Percentiles rank a stretch among this genome's conserved stretches.
Evolutionary conservation across 306 rosid genomes (phyloP).

Genomic region (Citrullus mucosospermus): DNA sequence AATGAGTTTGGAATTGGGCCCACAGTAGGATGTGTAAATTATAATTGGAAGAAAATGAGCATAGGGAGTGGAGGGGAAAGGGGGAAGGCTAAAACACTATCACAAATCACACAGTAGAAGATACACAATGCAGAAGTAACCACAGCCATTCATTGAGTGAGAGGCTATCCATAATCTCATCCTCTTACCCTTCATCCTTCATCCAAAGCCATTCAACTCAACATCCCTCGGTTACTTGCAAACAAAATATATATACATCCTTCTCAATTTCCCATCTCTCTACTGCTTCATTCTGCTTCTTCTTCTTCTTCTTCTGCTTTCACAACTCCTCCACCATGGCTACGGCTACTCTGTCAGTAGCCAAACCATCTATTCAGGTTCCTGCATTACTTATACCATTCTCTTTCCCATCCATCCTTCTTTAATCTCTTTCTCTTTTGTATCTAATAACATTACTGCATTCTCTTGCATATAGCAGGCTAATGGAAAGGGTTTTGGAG

Average conservation of each 20-base stretch:
- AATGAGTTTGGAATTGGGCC: not conserved
- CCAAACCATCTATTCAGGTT: constrained; percentile 89
- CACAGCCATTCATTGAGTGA: constrained; percentile 35
- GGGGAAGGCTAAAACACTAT: not conserved
- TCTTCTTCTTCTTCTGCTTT: not conserved
- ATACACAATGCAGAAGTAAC: not conserved
- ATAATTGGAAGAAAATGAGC: not conserved
- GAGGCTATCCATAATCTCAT: constrained; percentile 57
- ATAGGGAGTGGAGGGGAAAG: not conserved
- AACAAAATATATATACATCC: not conserved
- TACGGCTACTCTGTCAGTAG: constrained; percentile 83
- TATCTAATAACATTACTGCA: not conserved
- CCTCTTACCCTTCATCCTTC: constrained; percentile 27
- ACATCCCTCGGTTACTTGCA: not conserved
- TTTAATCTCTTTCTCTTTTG: not conserved
- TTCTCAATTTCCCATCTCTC: not conserved
- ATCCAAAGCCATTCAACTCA: constrained; percentile 20
- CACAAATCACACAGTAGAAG: not conserved
- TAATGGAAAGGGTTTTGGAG: constrained; percentile 63
- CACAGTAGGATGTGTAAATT: not conserved
- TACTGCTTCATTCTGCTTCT: not conserved
- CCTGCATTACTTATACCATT: not conserved
- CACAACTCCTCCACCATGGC: constrained; percentile 36
- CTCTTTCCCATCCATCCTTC: not conserved
- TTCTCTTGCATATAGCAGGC: constrained; percentile 23